Conservation (phyloP, 2,329 filamentous ascomycete genomes). For the Aspergillus arachidicola region DNA sequence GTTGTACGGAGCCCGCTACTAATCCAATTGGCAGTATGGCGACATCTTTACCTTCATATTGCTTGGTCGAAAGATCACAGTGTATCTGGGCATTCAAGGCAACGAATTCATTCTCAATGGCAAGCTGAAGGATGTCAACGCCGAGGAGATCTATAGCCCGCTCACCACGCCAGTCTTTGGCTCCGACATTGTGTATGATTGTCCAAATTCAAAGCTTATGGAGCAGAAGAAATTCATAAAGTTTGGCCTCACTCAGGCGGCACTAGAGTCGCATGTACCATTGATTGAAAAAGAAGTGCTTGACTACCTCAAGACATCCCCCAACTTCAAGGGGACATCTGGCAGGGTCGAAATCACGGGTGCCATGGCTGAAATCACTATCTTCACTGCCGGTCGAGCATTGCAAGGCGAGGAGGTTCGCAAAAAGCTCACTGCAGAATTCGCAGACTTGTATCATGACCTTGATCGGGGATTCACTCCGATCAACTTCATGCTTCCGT, state of each 20-base stretch:
- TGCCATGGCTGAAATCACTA: constrained; percentile 74
- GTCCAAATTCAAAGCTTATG: constrained; percentile 89
- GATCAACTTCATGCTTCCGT: constrained; percentile 81
- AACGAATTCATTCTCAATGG: constrained; percentile 95
- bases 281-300: constrained; percentile 72
- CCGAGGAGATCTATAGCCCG: constrained; percentile 85
- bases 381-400: constrained; percentile 77
- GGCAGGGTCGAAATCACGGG: constrained; percentile 67
- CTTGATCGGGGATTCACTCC: constrained; percentile 78
- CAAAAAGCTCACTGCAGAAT: constrained; percentile 68
- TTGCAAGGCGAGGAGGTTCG: constrained; percentile 78
- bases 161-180: constrained; percentile 75
- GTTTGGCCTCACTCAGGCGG: constrained; percentile 62
- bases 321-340: constrained; percentile 60
- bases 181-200: constrained; percentile 85
- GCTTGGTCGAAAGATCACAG: constrained; percentile 84
- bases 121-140: constrained; percentile 85
- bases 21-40: constrained; percentile 64
- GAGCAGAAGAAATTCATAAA: constrained; percentile 88
- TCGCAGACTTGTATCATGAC: constrained; percentile 77
- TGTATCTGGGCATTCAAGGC: constrained; percentile 77
- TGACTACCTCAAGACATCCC: constrained; percentile 56
- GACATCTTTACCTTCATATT: constrained; percentile 90
- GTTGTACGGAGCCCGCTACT: constrained; percentile 6
- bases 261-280: constrained; percentile 71